These are phyloP conservation scores for Immersiporthe knoxdaviesiana DNA, from an alignment of 2,329 filamentous ascomycete species.

Conservation along the genomic window DNA sequence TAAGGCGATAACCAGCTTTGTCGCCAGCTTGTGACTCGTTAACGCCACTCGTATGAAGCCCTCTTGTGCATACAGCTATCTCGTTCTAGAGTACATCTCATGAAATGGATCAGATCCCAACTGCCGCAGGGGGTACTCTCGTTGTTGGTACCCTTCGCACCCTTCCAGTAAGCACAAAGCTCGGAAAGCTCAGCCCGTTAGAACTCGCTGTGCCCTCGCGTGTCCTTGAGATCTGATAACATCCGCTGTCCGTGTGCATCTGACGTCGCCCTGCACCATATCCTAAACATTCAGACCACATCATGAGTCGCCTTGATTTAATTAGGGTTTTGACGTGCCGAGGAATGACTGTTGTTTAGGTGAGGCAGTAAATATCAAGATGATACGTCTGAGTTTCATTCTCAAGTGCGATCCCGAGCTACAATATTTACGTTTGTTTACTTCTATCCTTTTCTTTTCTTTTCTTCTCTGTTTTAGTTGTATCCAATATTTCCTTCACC, in stretches of 20 bases:
- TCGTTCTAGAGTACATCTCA: slow-evolving; percentile 2
- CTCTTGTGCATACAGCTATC: background rate
- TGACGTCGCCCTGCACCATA: no score
- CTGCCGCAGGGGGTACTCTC: slow-evolving; percentile 24
- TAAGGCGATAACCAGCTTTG: slow-evolving; percentile 24
- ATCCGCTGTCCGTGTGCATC: slow-evolving; percentile 28
- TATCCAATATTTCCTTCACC: no score
- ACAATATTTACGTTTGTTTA: no score
- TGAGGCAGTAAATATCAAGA: no score
- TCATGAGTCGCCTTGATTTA: no score
- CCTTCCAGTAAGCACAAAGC: slow-evolving; percentile 23
- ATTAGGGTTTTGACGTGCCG: no score
- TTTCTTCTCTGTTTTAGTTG: no score
- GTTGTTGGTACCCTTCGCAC: slow-evolving; percentile 20
- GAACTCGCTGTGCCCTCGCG: slow-evolving; percentile 24
- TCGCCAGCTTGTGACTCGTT: slow-evolving; percentile 24
- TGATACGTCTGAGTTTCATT: no score
- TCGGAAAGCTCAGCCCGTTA: slow-evolving; percentile 24
- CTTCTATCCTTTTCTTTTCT: no score
- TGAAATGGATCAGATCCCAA: slow-evolving; percentile 17
- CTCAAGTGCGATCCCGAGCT: no score
- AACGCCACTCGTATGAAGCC: slow-evolving; percentile 9
- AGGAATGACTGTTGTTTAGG: no score
- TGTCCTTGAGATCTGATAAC: slow-evolving; percentile 17
- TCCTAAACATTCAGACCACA: no score